Percentiles rank a stretch among this genome's conserved stretches.
phyloP scores from a whole-genome alignment of 176 grass and related monocot genomes.

The Phoenix roebelenii region DNA sequence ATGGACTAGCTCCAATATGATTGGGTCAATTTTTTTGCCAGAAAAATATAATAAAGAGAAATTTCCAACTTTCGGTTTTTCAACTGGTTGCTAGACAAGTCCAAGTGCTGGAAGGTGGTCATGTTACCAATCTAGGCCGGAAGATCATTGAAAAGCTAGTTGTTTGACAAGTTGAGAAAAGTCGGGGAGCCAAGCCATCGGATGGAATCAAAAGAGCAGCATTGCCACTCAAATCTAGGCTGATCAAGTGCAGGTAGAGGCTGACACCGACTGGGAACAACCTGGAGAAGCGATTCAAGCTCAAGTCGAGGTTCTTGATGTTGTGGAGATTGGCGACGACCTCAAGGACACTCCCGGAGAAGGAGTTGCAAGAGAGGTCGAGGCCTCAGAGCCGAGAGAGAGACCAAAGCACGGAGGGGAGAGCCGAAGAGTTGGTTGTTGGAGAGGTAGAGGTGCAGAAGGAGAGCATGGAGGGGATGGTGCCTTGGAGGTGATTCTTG shows the following conservation, averaged over 20 bases:
- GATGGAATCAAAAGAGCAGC: conserved; percentile 46
- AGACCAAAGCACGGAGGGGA: conserved; percentile 27
- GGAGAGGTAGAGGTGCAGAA: conserved; percentile 83
- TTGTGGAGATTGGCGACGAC: conserved; percentile 48
- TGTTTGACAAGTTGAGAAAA: conserved; percentile 36
- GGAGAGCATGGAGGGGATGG: conserved; percentile 29
- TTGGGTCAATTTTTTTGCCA: too few species aligned
- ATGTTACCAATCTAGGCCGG: conserved; percentile 61
- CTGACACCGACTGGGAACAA: conserved; percentile 35
- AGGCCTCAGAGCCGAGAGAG: conserved; percentile 39
- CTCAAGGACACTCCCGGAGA: conserved; percentile 32
- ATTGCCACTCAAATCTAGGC: conserved; percentile 52
- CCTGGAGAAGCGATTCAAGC: conserved; percentile 58
- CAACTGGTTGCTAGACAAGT: conserved; percentile 57
- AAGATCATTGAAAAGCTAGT: conserved; percentile 43
- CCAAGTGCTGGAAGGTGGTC: conserved; percentile 39
- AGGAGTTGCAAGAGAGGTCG: conserved; percentile 53
- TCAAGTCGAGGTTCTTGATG: conserved; percentile 51
- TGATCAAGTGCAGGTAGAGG: conserved; percentile 48
- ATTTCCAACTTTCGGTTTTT: conserved; percentile 16
- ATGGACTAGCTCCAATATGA: too few species aligned
- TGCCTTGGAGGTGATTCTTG: conserved; percentile 54
- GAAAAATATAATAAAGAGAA: too few species aligned
- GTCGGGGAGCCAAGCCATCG: conserved; percentile 46
- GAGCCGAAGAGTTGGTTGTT: conserved; percentile 57